Base-by-base conservation (phyloP, 345 rosid genomes). In the Euphorbia lathyris region DNA sequence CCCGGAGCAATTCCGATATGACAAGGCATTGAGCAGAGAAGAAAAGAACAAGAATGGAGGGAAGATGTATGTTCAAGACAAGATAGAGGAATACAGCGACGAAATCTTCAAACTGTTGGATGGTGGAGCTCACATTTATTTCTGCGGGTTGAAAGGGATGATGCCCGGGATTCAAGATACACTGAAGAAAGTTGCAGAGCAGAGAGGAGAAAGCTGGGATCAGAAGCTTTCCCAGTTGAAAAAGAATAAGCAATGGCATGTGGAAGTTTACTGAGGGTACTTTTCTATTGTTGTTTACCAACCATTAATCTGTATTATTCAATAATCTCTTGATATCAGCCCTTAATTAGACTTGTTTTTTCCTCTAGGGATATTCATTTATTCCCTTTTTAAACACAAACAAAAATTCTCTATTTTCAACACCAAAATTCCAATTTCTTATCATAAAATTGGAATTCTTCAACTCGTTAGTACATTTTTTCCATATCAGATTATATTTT, bases 241-340 rank as follows among this genome's bases (percentile, higher is more conserved):
- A 82, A 95, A 90, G 94, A 95, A 90, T 76, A 95, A 92, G 76
- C 99, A 92, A 70, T 95, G 99, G 99, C 99, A 95, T 71, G 98
- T 95, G 2, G 99, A 95, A 79, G 99, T 95, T 14, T 95, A 95
- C 75, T 95, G 83, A 85, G 38, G n/a, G n/a, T n/a, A n/a, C n/a
- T n/a, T n/a, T n/a, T n/a, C n/a, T n/a, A n/a, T n/a, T n/a, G n/a
- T n/a, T n/a, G n/a, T n/a, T n/a, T n/a, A n/a, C n/a, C n/a, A n/a
- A n/a, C n/a, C n/a, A n/a, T n/a, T n/a, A n/a, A n/a, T n/a, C n/a
- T n/a, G n/a, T n/a, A n/a, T n/a, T n/a, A n/a, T n/a, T n/a, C n/a
- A n/a, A n/a, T n/a, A n/a, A n/a, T n/a, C n/a, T n/a, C n/a, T n/a
- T n/a, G n/a, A n/a, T n/a, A n/a, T n/a, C n/a, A n/a, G n/a, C n/a